Conservation (phyloP, 1,139 yeast species). For the Arxiozyma slooffiae region DNA sequence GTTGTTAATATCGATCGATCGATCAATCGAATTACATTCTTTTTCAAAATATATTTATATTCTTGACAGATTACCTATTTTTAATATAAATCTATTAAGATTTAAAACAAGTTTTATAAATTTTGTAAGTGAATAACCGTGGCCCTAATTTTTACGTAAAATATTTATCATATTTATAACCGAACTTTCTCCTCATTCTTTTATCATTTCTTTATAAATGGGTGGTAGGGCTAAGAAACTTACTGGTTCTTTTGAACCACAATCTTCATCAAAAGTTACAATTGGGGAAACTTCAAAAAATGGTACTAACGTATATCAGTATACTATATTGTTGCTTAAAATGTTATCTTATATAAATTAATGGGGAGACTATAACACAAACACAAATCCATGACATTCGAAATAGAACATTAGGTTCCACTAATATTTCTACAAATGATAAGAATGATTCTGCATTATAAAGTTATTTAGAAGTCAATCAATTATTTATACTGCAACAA, state of each 20-base stretch:
- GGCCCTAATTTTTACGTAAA: background rate
- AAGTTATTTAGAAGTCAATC: conserved; percentile 10
- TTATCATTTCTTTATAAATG: background rate
- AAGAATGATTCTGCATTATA: conserved; percentile 10
- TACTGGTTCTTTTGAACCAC: conserved; percentile 16
- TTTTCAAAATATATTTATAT: background rate
- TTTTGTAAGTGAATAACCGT: too few relatives aligned
- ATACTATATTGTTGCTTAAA: conserved; percentile 6
- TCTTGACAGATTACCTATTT: background rate
- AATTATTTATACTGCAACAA: conserved; percentile 3
- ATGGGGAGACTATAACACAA: conserved; percentile 1
- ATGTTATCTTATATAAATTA: conserved; percentile 9
- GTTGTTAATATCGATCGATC: background rate
- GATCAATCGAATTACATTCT: background rate
- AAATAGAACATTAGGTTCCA: background rate
- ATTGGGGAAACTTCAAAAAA: background rate
- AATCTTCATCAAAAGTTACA: background rate
- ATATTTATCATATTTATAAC: too few relatives aligned
- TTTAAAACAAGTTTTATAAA: too few relatives aligned
- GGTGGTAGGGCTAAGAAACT: conserved; percentile 10
- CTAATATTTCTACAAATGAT: background rate
- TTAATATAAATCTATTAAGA: background rate
- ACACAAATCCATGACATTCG: background rate
- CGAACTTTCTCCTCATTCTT: background rate
- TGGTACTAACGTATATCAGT: background rate